Conservation (phyloP, 257 asterid genomes). For the Solanum sitiens region DNA sequence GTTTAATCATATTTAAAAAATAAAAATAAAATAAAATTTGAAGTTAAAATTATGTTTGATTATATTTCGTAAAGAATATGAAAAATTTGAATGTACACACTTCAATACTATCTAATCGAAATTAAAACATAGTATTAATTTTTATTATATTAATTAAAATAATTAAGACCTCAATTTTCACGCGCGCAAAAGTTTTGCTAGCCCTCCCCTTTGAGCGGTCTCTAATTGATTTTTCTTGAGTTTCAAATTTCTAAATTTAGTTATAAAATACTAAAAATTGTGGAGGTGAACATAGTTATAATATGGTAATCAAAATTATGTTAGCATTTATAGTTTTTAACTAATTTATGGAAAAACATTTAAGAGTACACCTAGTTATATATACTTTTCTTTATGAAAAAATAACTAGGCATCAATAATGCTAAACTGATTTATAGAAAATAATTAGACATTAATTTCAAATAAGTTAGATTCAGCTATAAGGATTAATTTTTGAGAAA, state of each 20-base stretch:
- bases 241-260: not conserved
- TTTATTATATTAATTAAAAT: not conserved
- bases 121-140: not conserved
- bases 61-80: not conserved
- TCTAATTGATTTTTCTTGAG: not conserved
- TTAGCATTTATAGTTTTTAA: not conserved
- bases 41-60: not conserved
- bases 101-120: not conserved
- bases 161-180: not conserved
- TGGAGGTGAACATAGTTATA: not conserved
- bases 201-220: not conserved
- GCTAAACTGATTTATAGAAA: no score
- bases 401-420: not conserved
- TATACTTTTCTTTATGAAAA: not conserved
- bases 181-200: not conserved
- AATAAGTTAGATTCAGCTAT: not conserved
- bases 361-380: not conserved
- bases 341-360: not conserved
- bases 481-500: not conserved
- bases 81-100: not conserved
- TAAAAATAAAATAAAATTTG: not conserved
- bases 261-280: not conserved
- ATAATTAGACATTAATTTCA: not conserved
- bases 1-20: not conserved
- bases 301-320: not conserved